Conservation (phyloP, 2,329 filamentous ascomycete genomes). For the Paecilomyces dactylethromorphus region DNA sequence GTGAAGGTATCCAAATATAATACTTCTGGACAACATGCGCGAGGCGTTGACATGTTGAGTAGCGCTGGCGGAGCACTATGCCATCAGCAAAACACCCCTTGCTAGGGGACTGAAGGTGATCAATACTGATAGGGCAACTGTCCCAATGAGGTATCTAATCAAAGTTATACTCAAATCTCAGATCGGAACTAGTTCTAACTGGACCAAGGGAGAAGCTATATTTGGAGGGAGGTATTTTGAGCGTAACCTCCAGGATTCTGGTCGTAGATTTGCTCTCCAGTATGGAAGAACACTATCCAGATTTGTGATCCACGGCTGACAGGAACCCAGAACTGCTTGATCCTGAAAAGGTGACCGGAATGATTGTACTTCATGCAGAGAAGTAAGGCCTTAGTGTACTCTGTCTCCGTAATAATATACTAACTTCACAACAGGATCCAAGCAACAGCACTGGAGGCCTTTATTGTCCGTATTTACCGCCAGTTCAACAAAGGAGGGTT, state of each 20-base stretch:
- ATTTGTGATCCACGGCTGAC: slow-evolving; percentile 52
- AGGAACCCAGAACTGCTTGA: slow-evolving; percentile 53
- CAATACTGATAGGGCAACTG: slow-evolving; percentile 89
- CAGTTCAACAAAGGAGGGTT: slow-evolving; percentile 94
- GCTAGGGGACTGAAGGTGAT: slow-evolving; percentile 83
- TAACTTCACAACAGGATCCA: slow-evolving; percentile 49
- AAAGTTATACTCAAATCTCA: neutral
- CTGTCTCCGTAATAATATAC: slow-evolving; percentile 1
- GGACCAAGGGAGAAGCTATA: slow-evolving; percentile 77
- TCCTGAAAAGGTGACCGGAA: slow-evolving; percentile 76
- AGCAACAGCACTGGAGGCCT: slow-evolving; percentile 85
- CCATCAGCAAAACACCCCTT: slow-evolving; percentile 73
- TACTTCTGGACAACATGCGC: neutral
- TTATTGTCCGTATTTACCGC: slow-evolving; percentile 87
- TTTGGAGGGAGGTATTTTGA: slow-evolving; percentile 80
- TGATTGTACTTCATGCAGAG: slow-evolving; percentile 85
- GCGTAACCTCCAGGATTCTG: slow-evolving; percentile 89
- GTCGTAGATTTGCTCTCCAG: slow-evolving; percentile 87
- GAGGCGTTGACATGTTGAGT: slow-evolving; percentile 8
- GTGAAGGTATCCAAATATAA: slow-evolving; percentile 52
- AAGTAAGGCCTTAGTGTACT: slow-evolving; percentile 28
- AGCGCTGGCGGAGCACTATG: slow-evolving; percentile 89
- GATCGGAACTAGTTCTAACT: slow-evolving; percentile 13
- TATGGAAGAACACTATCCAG: slow-evolving; percentile 23
- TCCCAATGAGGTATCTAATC: slow-evolving; percentile 54